These are phyloP conservation scores for Auriscalpium vulgare DNA, from an alignment of 768 basidiomycete genomes.

Conservation along the genomic window DNA sequence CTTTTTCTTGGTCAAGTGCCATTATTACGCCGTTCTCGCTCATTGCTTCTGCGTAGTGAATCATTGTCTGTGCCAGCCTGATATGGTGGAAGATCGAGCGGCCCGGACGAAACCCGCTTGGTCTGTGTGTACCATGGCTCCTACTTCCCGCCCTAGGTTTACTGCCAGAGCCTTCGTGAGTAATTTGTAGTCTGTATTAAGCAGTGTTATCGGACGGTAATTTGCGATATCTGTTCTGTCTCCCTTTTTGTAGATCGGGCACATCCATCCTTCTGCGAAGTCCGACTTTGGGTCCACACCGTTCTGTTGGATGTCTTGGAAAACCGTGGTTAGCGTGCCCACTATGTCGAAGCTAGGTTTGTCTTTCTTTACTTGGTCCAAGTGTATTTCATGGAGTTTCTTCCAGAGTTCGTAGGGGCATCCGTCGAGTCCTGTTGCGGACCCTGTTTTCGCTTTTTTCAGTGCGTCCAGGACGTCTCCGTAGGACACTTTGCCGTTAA, in stretches of 20 bases:
- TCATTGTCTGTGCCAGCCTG: background rate
- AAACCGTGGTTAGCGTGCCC: background rate
- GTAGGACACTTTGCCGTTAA: background rate
- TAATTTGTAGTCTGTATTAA: background rate
- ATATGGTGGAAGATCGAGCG: constrained; percentile 2
- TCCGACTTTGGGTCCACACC: background rate
- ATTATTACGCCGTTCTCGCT: background rate
- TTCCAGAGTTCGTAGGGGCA: constrained; percentile 10
- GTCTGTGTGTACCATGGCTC: background rate
- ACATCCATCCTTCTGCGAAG: background rate
- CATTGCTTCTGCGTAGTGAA: background rate
- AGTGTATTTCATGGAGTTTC: background rate
- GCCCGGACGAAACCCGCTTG: constrained; percentile 7
- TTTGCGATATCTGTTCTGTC: background rate
- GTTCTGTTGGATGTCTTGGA: constrained; percentile 11
- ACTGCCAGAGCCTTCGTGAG: background rate
- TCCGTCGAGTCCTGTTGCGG: background rate
- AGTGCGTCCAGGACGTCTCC: background rate
- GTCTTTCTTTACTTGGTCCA: background rate
- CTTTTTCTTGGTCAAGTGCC: constrained; percentile 2
- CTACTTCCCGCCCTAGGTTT: background rate
- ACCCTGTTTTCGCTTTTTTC: background rate
- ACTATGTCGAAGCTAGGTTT: background rate
- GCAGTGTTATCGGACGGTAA: background rate
- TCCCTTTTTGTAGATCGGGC: constrained; percentile 1